Base-by-base conservation (phyloP, 345 rosid species). In the Boechera stricta region DNA sequence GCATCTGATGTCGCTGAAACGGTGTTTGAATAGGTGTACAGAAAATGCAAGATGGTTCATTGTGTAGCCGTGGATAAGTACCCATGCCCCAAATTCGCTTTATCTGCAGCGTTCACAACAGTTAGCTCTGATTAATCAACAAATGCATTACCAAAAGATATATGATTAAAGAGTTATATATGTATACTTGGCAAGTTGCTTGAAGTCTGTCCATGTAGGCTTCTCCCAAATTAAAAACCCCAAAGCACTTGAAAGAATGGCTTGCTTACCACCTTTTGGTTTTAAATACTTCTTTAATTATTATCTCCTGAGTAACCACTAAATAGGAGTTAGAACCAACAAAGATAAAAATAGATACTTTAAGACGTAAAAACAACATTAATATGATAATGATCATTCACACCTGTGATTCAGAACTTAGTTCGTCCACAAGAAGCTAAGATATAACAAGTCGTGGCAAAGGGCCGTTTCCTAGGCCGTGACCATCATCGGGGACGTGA, bases 21-120 rank as follows among this genome's bases (percentile, higher is more conserved):
- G 88, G 38, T 91, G 86, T 79, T 87, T 89, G 64, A 94, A 83
- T 75, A 67, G 83, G 78, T 94, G 98, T 54, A 80, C 76, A 4
- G 97, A 87, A 41, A 94, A 86, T 1, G 98, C 89, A 41, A 91
- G 93, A 84, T 94, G 98, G 81, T 94, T 94, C 74, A 94, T 77
- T 4, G 92, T 90, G 84, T 90, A 91, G 28, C 98, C 98, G 76
- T 94, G 91, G 65, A 89, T 87, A 47, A 94, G 94, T 24, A 90
- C 85, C 97, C 98, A 94, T 44, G 98, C 98, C 75, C 88, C 97
- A 86, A 85, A 90, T 80, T 93, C 98, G 72, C 89, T 93, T 87
- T 91, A 18, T 45, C 42, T 38, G 42, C 11, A 9, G 42, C 42
- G 10, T 38, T 38, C 42, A 38, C 42, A 38, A 38, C 42, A 38